These are phyloP conservation scores for Passalora sequoiae DNA, from an alignment of 2,329 filamentous ascomycete species.

Conservation along the genomic window DNA sequence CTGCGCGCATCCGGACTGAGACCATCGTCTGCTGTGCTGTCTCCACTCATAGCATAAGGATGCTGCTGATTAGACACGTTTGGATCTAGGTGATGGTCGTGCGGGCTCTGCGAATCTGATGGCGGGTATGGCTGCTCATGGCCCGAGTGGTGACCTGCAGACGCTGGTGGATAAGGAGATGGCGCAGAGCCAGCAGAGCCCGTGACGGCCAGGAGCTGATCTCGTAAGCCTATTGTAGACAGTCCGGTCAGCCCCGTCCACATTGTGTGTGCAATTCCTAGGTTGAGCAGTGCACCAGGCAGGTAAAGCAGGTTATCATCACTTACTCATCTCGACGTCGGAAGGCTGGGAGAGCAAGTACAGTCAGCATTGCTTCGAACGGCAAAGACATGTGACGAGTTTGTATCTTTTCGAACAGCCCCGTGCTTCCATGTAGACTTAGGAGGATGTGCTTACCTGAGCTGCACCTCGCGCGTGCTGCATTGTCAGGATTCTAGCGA, in stretches of 20 bases:
- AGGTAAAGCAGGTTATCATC: too few relatives aligned
- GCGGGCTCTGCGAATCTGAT: constrained; percentile 39
- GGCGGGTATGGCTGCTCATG: constrained; percentile 37
- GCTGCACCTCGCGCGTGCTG: constrained; percentile 41
- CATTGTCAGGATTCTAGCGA: constrained; percentile 24
- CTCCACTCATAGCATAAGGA: constrained; percentile 45
- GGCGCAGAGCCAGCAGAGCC: constrained; percentile 34
- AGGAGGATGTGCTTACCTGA: constrained; percentile 49
- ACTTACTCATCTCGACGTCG: constrained; percentile 42
- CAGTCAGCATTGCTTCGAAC: constrained; percentile 16
- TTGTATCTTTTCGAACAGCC: constrained; percentile 13
- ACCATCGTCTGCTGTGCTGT: constrained; percentile 42
- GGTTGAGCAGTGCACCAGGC: too few relatives aligned
- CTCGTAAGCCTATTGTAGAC: constrained; percentile 51
- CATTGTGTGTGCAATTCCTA: constrained; percentile 3
- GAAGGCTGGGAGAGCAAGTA: constrained; percentile 14
- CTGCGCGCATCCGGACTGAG: constrained; percentile 48
- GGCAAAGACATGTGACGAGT: constrained; percentile 26
- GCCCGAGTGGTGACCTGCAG: constrained; percentile 21
- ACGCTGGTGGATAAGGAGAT: constrained; percentile 37
- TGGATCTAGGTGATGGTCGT: constrained; percentile 52
- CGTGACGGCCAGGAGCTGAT: constrained; percentile 55
- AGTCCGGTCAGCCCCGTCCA: constrained; percentile 6
- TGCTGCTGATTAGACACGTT: constrained; percentile 49
- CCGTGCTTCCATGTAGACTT: constrained; percentile 13